Evolutionary conservation across 2,329 filamentous ascomycete species (phyloP), one percentile per base, ranked within the genome.

Genomic region (Sordariomycetes sp.): DNA sequence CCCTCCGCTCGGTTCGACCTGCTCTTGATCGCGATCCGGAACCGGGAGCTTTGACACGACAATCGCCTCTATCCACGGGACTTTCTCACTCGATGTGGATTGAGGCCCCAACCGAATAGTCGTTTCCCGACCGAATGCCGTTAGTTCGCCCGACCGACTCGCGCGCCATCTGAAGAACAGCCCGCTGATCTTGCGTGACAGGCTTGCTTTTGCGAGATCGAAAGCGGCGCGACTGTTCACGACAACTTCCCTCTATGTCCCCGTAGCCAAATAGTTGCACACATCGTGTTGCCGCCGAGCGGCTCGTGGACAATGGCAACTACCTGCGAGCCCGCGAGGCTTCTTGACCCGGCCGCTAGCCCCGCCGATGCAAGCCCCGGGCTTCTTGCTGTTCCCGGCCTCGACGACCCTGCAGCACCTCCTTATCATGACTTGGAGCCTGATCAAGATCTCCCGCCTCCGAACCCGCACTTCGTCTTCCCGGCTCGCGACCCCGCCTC

Each of bases 391-490:
- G 55, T 57, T 35, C 55, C 48, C n/a, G 50, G 46, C 22, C 6
- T 50, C 28, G 51, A 54, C 62, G 68, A 58, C 61, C 60, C 62
- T 63, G 67, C 32, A 59, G 59, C 59, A 59, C 62, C 48, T 59
- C 64, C 24, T 64, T 66, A 58, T 59, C 60, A 32, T 54, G 60
- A 34, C 35, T 64, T 58, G 34, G 58, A 58, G 60, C 48, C 24
- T n/a, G 25, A 53, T 2, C 48, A 20, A 28, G 4, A 50, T 22
- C n/a, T 18, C 22, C 79, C 80, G 57, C 75, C 74, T 55, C 83
- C 83, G 53, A 87, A 87, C 57, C 84, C 85, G 34, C 79, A 78
- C 6, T 88, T 88, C 65, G 77, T 83, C 59, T 88, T 88, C 64
- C 86, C 85, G 1, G 70, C 75, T 24, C 70, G 73, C 53, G 71